A percentile compares a stretch with the other conserved stretches of the same genome.
Evolutionary conservation across 805 yeast genomes (phyloP).

Genomic region (Priceomyces haplophilus): DNA sequence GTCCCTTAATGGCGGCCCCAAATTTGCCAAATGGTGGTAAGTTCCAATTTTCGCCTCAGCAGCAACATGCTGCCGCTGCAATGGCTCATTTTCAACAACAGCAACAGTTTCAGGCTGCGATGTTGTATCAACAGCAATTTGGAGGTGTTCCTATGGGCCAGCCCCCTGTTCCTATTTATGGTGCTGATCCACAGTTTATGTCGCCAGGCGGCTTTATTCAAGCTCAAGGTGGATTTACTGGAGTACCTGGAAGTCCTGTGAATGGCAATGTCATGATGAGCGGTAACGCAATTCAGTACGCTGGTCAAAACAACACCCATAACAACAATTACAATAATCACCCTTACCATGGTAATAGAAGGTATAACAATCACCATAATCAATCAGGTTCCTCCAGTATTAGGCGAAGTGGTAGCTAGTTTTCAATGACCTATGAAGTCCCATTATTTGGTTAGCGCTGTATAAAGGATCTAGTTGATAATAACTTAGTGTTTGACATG

Average conservation of each 20-base stretch:
- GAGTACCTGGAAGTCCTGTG: slow-evolving; percentile 28
- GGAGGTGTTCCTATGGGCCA: slow-evolving; percentile 33
- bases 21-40: slow-evolving; percentile 14
- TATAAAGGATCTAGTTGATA: too few species aligned
- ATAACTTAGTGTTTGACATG: too few species aligned
- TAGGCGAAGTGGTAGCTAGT: slow-evolving; percentile 12
- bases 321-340: slow-evolving; percentile 10
- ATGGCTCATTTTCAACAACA: slow-evolving; percentile 38
- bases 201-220: slow-evolving; percentile 37
- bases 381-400: slow-evolving; percentile 7
- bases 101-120: slow-evolving; percentile 36
- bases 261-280: slow-evolving; percentile 25
- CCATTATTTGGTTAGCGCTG: too few species aligned
- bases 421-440: not conserved
- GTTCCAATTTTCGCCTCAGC: slow-evolving; percentile 31
- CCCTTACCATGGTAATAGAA: slow-evolving; percentile 14
- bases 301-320: slow-evolving; percentile 8
- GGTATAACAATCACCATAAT: slow-evolving; percentile 11
- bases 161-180: slow-evolving; percentile 33
- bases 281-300: slow-evolving; percentile 9
- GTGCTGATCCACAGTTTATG: slow-evolving; percentile 28
- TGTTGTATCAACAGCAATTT: slow-evolving; percentile 33
- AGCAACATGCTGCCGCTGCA: slow-evolving; percentile 23
- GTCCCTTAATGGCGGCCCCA: slow-evolving; percentile 29
- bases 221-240: slow-evolving; percentile 27